phyloP scores from a whole-genome alignment of 306 rosid genomes.

The Castanea sativa region DNA sequence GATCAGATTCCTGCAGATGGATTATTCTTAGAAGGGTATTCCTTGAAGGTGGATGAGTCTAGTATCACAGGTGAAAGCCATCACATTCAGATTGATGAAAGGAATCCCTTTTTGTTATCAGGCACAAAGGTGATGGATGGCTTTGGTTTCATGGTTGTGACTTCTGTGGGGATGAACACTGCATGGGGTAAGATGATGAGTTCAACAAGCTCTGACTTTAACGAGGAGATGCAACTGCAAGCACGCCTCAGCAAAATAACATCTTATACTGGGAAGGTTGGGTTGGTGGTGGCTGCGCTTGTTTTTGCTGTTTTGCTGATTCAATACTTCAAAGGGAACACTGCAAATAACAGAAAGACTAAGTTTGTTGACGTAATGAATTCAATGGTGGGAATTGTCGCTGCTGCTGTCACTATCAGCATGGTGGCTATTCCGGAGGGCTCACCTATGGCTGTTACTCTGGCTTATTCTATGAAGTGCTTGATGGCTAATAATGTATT shows the following conservation, averaged over 20 bases:
- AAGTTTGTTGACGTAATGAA: slow-evolving; percentile 4
- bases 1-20: slow-evolving; percentile 29
- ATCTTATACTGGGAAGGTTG: slow-evolving; percentile 9
- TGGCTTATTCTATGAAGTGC: slow-evolving; percentile 28
- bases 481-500: slow-evolving; percentile 27
- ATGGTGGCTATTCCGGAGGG: slow-evolving; percentile 30
- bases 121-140: slow-evolving; percentile 31
- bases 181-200: slow-evolving; percentile 29
- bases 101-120: slow-evolving; percentile 19
- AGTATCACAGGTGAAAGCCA: slow-evolving; percentile 26
- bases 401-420: slow-evolving; percentile 17
- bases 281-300: slow-evolving; percentile 4
- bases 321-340: slow-evolving; percentile 24
- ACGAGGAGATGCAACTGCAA: slow-evolving; percentile 8
- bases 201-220: neutral
- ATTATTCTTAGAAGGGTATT: slow-evolving; percentile 18
- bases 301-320: slow-evolving; percentile 12
- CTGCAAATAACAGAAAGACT: slow-evolving; percentile 10
- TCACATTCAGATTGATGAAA: slow-evolving; percentile 5
- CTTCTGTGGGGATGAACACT: slow-evolving; percentile 26
- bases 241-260: slow-evolving; percentile 20
- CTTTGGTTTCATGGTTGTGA: slow-evolving; percentile 23
- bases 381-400: slow-evolving; percentile 12
- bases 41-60: slow-evolving; percentile 25
- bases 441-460: slow-evolving; percentile 23